Evolutionary conservation across 2,329 filamentous ascomycete species (phyloP).

Genomic region (Boeremia exigua): DNA sequence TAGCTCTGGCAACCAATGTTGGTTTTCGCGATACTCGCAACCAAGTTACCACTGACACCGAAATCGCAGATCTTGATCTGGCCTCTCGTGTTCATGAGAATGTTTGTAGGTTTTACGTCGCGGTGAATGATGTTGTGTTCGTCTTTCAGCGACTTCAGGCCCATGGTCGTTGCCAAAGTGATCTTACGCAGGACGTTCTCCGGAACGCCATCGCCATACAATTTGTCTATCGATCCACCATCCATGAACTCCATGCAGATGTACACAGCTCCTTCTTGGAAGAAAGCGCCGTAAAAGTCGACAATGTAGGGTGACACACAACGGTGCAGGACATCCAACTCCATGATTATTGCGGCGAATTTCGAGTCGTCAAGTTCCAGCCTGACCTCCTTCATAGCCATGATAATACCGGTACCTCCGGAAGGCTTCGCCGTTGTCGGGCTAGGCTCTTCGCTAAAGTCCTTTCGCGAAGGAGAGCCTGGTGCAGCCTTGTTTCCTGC

Average conservation of each 20-base stretch:
- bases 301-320: slow-evolving; percentile 96
- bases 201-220: slow-evolving; percentile 89
- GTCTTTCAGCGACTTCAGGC: slow-evolving; percentile 91
- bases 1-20: slow-evolving; percentile 99
- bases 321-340: slow-evolving; percentile 92
- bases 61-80: slow-evolving; percentile 99
- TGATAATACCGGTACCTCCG: slow-evolving; percentile 76
- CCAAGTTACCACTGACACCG: slow-evolving; percentile 93
- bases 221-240: slow-evolving; percentile 94
- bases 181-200: slow-evolving; percentile 90
- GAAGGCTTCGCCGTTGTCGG: slow-evolving; percentile 42
- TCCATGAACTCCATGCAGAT: slow-evolving; percentile 99
- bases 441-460: slow-evolving; percentile 43
- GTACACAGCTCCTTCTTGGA: slow-evolving; percentile 97
- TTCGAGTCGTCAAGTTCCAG: slow-evolving; percentile 96
- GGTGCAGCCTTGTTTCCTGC: slow-evolving; percentile 61
- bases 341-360: slow-evolving; percentile 96
- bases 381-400: slow-evolving; percentile 99
- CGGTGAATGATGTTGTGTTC: slow-evolving; percentile 99
- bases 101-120: slow-evolving; percentile 99
- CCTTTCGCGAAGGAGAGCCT: slow-evolving; percentile 43
- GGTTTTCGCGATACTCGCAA: slow-evolving; percentile 96
- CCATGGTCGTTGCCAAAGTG: slow-evolving; percentile 86
- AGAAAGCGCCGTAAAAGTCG: slow-evolving; percentile 98
- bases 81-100: slow-evolving; percentile 85